phyloP scores from a whole-genome alignment of 345 rosid species.

The Cardamine occulta region DNA sequence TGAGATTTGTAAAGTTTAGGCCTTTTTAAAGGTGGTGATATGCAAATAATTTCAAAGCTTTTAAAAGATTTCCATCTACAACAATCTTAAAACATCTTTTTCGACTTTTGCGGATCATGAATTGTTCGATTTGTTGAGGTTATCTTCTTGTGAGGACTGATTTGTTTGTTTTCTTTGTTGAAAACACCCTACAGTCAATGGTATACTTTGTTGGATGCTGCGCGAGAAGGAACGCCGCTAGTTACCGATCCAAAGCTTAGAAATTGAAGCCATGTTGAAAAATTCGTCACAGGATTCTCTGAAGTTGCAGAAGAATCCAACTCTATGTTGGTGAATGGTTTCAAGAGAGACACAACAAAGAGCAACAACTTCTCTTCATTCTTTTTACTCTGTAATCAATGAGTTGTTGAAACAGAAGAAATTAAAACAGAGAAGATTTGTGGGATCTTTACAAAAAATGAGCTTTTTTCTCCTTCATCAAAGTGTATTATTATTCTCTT shows the following conservation, averaged over 20 bases:
- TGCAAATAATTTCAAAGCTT: background rate
- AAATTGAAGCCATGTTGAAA: background rate
- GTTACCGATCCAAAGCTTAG: constrained; percentile 57
- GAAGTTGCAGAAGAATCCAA: constrained; percentile 7
- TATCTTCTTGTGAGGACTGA: background rate
- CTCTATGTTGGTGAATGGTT: constrained; percentile 8
- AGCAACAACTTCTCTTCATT: constrained; percentile 21
- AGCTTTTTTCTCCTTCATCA: background rate
- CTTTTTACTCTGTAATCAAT: constrained; percentile 29
- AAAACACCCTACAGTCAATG: constrained; percentile 52
- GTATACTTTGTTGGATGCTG: constrained; percentile 94
- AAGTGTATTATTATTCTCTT: background rate
- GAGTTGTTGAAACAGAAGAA: constrained; percentile 2
- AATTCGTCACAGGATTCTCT: background rate
- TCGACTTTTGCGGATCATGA: background rate
- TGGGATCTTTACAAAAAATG: background rate
- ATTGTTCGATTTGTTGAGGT: background rate
- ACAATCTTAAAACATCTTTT: too few relatives aligned
- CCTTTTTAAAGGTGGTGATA: background rate
- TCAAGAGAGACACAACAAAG: constrained; percentile 3
- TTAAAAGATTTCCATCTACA: too few relatives aligned
- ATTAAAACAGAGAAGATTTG: background rate
- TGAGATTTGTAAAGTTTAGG: constrained; percentile 9
- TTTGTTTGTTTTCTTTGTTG: background rate
- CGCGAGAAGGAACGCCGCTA: constrained; percentile 76